These are phyloP conservation scores for Gentiana macrophylla DNA, from an alignment of 257 asterid species.

Conservation along the genomic window DNA sequence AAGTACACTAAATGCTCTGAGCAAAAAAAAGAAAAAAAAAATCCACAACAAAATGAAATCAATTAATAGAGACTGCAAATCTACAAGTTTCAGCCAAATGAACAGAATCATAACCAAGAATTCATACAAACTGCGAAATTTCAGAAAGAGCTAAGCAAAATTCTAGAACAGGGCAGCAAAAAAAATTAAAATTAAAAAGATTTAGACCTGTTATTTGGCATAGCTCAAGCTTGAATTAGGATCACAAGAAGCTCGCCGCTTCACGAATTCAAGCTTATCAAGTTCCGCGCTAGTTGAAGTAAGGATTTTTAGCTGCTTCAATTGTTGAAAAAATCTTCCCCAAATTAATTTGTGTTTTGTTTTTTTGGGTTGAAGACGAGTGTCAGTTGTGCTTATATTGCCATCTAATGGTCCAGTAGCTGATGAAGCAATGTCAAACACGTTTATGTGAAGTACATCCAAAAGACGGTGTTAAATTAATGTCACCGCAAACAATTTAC, in stretches of 20 bases:
- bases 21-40: too few relatives aligned
- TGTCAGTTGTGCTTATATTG: too few relatives aligned
- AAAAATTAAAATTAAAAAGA: not conserved
- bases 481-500: too few relatives aligned
- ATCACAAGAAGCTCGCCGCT: not conserved
- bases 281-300: not conserved
- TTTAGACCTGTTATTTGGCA: conserved; percentile 32
- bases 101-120: not conserved
- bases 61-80: not conserved
- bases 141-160: not conserved
- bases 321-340: too few relatives aligned
- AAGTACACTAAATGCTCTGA: too few relatives aligned
- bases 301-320: too few relatives aligned
- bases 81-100: not conserved
- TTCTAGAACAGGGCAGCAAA: not conserved
- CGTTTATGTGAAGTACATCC: too few relatives aligned
- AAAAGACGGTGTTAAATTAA: too few relatives aligned
- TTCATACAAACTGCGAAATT: not conserved
- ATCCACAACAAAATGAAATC: not conserved
- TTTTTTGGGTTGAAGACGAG: too few relatives aligned
- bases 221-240: conserved; percentile 19
- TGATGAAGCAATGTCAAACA: too few relatives aligned
- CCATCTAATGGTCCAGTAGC: too few relatives aligned
- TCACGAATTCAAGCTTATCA: conserved; percentile 3
- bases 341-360: too few relatives aligned